Base-by-base conservation (phyloP, 495 filamentous ascomycete species). In the Penicillium steckii region DNA sequence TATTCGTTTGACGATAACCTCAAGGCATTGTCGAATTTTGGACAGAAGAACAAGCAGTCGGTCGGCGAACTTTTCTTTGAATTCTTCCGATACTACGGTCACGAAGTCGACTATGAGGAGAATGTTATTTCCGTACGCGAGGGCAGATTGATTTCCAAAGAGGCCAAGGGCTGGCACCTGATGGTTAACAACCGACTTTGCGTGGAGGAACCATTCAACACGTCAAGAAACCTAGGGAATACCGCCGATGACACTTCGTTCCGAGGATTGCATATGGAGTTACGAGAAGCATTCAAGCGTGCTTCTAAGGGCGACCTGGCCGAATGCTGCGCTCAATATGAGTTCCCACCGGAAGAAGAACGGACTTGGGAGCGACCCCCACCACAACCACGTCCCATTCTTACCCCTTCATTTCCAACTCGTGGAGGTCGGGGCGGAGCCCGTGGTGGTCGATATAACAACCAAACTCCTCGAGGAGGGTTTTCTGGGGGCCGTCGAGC, bases 171-270 rank as follows among this genome's bases (percentile, higher is more conserved):
- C 3, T 97, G 94, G 94, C 80, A 87, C 60, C 64, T 88, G 44
- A 73, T 81, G 57, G 71, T 83, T 46, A 88, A 91, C 61, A 92
- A 96, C 61, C 80, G 85, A 40, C 80, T 98, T 40, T 97, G 94
- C 65, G 88, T 97, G 22, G 95, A 98, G 65, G 94, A 98, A 64
- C 95, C 94, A 2, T 98, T 98, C 76, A 98, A 95, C 60, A 87
- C 80, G 23, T 76, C 72, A n/a, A 80, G 95, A n/a, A 98, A 98
- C 67, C 77, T 98, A 44, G 94, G 92, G 0, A 97, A 97, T 60
- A 97, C 94, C 18, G 94, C 94, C 8, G 94, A 98, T 61, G 92
- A 95, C 64, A 91, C 85, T 3, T 94, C 94, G 1, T 95, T 95
- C 63, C 80, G 87, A 44, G 94, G 94, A 2, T 79, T 98, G 17